Percentiles rank a stretch among this genome's conserved stretches.
These are phyloP conservation scores for Pelargonium citronellum DNA, from an alignment of 441 rosid species.

Conservation along the genomic window DNA sequence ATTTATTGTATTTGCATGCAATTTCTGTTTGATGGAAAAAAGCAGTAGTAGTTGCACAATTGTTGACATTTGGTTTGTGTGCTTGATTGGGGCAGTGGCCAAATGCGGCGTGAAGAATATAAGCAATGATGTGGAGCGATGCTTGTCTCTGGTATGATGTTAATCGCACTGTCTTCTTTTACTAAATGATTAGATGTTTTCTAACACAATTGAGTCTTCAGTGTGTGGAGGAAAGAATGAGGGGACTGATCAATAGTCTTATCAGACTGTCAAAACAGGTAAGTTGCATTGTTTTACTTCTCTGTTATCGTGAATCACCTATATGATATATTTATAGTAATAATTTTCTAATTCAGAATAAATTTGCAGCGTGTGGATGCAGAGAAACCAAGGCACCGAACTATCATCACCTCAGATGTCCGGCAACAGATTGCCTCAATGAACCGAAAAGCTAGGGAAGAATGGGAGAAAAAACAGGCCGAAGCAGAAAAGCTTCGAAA, in stretches of 20 bases:
- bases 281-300: conserved; percentile 17
- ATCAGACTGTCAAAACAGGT: conserved; percentile 91
- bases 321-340: background rate
- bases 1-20: background rate
- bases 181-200: conserved; percentile 21
- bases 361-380: conserved; percentile 59
- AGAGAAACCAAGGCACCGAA: conserved; percentile 75
- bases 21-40: conserved; percentile 6
- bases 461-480: conserved; percentile 87
- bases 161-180: conserved; percentile 21
- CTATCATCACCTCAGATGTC: conserved; percentile 71
- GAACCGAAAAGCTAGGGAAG: conserved; percentile 68
- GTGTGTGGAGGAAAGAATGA: conserved; percentile 95
- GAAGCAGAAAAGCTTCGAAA: conserved; percentile 82
- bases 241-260: conserved; percentile 60
- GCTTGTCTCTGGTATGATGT: conserved; percentile 84
- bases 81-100: conserved; percentile 47
- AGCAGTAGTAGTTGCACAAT: conserved; percentile 11
- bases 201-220: conserved; percentile 33
- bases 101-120: conserved; percentile 66
- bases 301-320: conserved; percentile 7
- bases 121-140: conserved; percentile 77
- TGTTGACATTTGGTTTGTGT: conserved; percentile 23
- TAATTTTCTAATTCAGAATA: conserved; percentile 26
- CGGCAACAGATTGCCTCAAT: conserved; percentile 63